A percentile compares a stretch with the other conserved stretches of the same genome.
phyloP scores from a whole-genome alignment of 768 basidiomycete species.

The Naganishia onofrii region DNA sequence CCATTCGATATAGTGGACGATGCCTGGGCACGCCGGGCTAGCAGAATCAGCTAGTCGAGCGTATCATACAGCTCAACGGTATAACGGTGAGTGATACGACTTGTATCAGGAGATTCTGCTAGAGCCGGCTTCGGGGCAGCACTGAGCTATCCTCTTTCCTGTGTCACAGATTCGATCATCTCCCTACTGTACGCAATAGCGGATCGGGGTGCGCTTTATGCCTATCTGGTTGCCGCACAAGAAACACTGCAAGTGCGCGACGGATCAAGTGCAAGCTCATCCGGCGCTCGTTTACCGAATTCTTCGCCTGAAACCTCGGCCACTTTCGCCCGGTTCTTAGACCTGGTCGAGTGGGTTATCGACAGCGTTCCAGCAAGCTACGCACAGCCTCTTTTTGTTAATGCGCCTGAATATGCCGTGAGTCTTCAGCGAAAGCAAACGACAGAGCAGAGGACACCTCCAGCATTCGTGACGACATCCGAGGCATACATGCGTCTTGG shows the following conservation, averaged over 20 bases:
- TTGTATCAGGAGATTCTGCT: neutral
- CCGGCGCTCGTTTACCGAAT: neutral
- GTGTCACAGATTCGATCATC: conserved; percentile 1
- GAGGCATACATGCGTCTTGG: conserved; percentile 4
- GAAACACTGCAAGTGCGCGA: neutral
- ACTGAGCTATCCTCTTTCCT: neutral
- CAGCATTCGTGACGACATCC: neutral
- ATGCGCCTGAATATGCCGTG: neutral
- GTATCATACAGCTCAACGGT: conserved; percentile 15
- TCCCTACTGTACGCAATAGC: conserved; percentile 10
- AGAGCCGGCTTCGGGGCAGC: neutral
- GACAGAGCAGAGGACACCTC: conserved; percentile 1
- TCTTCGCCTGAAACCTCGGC: neutral
- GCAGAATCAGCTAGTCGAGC: conserved; percentile 19
- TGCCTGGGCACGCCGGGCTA: conserved; percentile 10
- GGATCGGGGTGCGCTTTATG: conserved; percentile 18
- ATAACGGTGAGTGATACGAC: neutral
- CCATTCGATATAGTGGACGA: neutral
- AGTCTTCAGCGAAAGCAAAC: neutral
- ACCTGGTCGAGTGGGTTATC: conserved; percentile 8
- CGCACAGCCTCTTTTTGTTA: conserved; percentile 8
- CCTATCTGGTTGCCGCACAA: conserved; percentile 6
- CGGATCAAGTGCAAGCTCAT: neutral
- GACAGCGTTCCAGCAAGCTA: conserved; percentile 17
- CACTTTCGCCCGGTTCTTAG: neutral